Evolutionary conservation across 31 red algal species (phyloP).

Genomic region (Odonthalia washingtoniensis): DNA sequence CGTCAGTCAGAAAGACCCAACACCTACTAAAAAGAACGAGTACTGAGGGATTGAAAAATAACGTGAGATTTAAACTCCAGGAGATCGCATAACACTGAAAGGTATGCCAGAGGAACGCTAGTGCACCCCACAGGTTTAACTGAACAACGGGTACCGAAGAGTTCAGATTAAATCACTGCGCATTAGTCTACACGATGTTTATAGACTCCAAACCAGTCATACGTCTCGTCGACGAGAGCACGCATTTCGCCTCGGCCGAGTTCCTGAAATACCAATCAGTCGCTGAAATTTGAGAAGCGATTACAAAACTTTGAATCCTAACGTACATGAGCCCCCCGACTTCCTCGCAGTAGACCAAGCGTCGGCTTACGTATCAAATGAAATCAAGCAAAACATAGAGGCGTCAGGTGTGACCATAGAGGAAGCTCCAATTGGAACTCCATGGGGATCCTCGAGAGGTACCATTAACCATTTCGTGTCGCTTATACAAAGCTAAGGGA

Average conservation of each 20-base stretch:
- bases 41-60: neutral
- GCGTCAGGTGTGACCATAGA: conserved; percentile 5
- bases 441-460: too few species aligned
- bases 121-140: neutral
- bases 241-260: neutral
- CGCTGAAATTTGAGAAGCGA: neutral
- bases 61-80: neutral
- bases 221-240: neutral
- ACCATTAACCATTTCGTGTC: too few species aligned
- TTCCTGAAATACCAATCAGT: too few species aligned
- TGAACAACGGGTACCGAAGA: neutral
- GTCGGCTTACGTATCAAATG: neutral
- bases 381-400: too few species aligned
- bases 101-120: neutral
- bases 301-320: neutral
- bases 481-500: too few species aligned
- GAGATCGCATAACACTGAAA: neutral
- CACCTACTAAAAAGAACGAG: neutral
- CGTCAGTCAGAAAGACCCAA: neutral
- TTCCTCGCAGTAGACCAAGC: neutral
- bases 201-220: neutral
- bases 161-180: neutral
- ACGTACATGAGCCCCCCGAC: neutral
- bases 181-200: neutral
- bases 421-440: conserved; percentile 8